Percentiles rank a stretch among this genome's conserved stretches.
phyloP scores from a whole-genome alignment of 306 rosid genomes.

The Corylus heterophylla region DNA sequence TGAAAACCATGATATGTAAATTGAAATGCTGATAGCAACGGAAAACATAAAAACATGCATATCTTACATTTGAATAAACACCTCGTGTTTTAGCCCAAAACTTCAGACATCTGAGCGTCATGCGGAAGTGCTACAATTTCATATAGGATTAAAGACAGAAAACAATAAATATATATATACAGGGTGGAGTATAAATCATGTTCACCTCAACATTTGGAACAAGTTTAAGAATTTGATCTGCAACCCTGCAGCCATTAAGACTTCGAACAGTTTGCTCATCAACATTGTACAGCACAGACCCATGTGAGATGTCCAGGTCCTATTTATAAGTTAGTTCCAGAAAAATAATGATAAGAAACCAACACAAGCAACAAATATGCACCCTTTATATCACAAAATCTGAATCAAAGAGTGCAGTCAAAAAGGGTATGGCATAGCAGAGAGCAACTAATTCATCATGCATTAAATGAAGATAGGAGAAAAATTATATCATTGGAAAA shows the following conservation, averaged over 20 bases:
- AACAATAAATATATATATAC: slow-evolving; percentile 28
- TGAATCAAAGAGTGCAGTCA: background rate
- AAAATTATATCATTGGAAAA: slow-evolving; percentile 6
- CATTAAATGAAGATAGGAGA: slow-evolving; percentile 19
- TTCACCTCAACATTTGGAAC: slow-evolving; percentile 90
- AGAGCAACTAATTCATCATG: slow-evolving; percentile 9
- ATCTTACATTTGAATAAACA: slow-evolving; percentile 93
- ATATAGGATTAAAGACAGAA: slow-evolving; percentile 33
- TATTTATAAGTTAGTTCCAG: slow-evolving; percentile 38
- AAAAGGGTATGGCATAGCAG: background rate
- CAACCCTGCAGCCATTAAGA: slow-evolving; percentile 97
- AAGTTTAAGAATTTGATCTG: slow-evolving; percentile 96
- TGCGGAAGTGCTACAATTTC: slow-evolving; percentile 74
- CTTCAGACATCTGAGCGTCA: slow-evolving; percentile 83
- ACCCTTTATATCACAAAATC: slow-evolving; percentile 1
- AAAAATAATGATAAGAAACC: slow-evolving; percentile 24
- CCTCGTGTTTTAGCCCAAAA: slow-evolving; percentile 98
- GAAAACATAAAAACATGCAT: background rate
- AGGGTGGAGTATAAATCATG: slow-evolving; percentile 28
- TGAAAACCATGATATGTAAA: slow-evolving; percentile 11
- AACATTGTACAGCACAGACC: slow-evolving; percentile 65
- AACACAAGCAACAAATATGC: slow-evolving; percentile 20
- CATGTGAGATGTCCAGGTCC: slow-evolving; percentile 86
- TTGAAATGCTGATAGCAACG: slow-evolving; percentile 1
- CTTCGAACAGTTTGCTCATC: slow-evolving; percentile 94